These are phyloP conservation scores for Diutina neorugosa DNA, from an alignment of 1,139 yeast genomes.

Conservation along the genomic window DNA sequence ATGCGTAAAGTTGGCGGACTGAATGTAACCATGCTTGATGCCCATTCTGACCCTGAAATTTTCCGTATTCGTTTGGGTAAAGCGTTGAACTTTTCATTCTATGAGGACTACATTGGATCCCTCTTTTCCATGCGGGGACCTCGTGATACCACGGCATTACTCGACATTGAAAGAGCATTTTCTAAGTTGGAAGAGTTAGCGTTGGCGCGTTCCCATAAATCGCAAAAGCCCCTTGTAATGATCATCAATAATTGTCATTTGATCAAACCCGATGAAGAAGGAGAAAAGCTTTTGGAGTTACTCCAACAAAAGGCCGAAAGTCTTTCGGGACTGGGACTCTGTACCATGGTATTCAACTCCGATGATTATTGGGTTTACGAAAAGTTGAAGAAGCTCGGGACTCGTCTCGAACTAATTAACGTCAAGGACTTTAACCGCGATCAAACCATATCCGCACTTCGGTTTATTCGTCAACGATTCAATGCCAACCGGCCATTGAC, in stretches of 20 bases:
- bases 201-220: conserved; percentile 25
- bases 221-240: conserved; percentile 47
- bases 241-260: conserved; percentile 68
- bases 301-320: conserved; percentile 77
- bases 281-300: conserved; percentile 58
- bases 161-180: conserved; percentile 77
- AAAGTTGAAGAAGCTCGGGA: conserved; percentile 58
- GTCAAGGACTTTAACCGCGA: conserved; percentile 51
- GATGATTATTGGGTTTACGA: conserved; percentile 88
- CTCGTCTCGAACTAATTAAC: conserved; percentile 61
- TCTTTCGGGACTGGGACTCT: conserved; percentile 64
- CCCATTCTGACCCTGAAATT: conserved; percentile 80
- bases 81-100: conserved; percentile 62
- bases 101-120: conserved; percentile 76
- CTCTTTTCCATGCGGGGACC: conserved; percentile 78
- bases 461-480: conserved; percentile 37
- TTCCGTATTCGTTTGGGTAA: conserved; percentile 66
- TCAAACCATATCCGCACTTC: conserved; percentile 47
- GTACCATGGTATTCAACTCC: conserved; percentile 65
- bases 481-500: conserved; percentile 18
- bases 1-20: conserved; percentile 53
- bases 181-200: conserved; percentile 68
- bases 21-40: conserved; percentile 65
- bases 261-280: conserved; percentile 63
- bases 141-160: conserved; percentile 69